Percentiles rank a stretch among this genome's conserved stretches.
Conservation (phyloP, 305 asterid genomes). For the Euphrasia arctica region DNA sequence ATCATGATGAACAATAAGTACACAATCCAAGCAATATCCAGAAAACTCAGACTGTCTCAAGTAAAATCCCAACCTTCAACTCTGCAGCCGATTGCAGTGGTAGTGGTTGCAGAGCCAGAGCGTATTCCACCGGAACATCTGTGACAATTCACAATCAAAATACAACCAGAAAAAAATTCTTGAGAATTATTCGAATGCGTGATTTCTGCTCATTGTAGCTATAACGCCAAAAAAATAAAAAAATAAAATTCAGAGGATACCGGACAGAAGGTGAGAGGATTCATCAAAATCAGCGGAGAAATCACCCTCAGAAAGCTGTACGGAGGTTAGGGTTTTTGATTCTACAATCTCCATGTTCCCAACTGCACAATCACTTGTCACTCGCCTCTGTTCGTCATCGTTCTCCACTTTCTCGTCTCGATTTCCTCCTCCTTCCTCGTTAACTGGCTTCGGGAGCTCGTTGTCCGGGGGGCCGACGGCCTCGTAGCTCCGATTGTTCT, state of each 20-base stretch:
- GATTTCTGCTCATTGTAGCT: constrained; percentile 6
- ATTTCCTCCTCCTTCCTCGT: constrained; percentile 25
- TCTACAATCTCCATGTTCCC: constrained; percentile 26
- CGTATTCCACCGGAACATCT: constrained; percentile 66
- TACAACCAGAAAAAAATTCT: neutral
- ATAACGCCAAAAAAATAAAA: neutral
- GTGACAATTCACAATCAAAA: constrained; percentile 28
- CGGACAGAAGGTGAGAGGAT: constrained; percentile 46
- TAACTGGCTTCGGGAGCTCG: constrained; percentile 23
- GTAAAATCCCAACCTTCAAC: constrained; percentile 45
- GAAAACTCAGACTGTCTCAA: constrained; percentile 3
- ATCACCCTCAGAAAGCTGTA: constrained; percentile 31
- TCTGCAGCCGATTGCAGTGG: constrained; percentile 28
- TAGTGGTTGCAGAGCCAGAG: constrained; percentile 40
- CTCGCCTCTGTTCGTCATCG: constrained; percentile 31
- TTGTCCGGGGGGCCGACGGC: constrained; percentile 16
- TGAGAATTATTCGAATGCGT: neutral
- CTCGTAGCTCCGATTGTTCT: constrained; percentile 31
- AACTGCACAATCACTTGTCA: constrained; percentile 31
- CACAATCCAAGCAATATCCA: neutral
- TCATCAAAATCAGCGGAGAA: constrained; percentile 34
- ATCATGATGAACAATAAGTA: too few species aligned
- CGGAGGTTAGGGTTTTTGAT: constrained; percentile 38
- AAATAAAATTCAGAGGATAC: constrained; percentile 25
- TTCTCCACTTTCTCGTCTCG: constrained; percentile 24